Conservation (phyloP, 2,329 filamentous ascomycete species). For the Trichoderma asperellum region DNA sequence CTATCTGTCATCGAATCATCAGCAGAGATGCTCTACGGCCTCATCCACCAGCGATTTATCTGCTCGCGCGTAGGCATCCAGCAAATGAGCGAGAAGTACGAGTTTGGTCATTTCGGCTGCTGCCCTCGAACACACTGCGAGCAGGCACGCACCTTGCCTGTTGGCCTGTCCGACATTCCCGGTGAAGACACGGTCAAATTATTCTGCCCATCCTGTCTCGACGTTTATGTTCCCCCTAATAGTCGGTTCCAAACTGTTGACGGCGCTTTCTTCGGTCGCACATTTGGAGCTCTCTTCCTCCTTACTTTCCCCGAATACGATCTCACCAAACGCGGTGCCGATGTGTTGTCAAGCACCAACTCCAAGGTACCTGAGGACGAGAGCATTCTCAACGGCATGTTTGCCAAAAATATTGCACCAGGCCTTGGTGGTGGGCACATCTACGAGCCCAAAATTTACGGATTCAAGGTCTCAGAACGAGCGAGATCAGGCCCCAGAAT, state of each 20-base stretch:
- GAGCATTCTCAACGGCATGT: conserved; percentile 78
- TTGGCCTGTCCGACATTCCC: conserved; percentile 91
- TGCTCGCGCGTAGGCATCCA: conserved; percentile 95
- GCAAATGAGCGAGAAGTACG: conserved; percentile 99
- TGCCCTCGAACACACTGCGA: conserved; percentile 96
- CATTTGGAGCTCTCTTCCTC: conserved; percentile 95
- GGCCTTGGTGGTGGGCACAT: conserved; percentile 81
- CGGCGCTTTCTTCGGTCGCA: conserved; percentile 96
- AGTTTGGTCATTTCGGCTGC: conserved; percentile 91
- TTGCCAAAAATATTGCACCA: conserved; percentile 83
- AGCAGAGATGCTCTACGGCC: conserved; percentile 95
- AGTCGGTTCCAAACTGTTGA: conserved; percentile 97
- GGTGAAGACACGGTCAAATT: conserved; percentile 98
- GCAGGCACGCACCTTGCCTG: conserved; percentile 85
- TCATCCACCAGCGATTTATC: conserved; percentile 98
- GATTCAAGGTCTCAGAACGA: conserved; percentile 90
- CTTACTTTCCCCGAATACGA: conserved; percentile 98
- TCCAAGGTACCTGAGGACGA: conserved; percentile 49
- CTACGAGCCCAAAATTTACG: conserved; percentile 95
- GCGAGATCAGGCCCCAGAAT: conserved; percentile 90
- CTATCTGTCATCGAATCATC: conserved; percentile 95
- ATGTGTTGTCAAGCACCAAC: conserved; percentile 52
- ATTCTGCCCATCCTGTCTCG: conserved; percentile 94
- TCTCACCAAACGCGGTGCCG: conserved; percentile 71
- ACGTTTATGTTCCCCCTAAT: conserved; percentile 97